These are phyloP conservation scores for Corymbia calophylla DNA, from an alignment of 441 rosid species.

Conservation along the genomic window DNA sequence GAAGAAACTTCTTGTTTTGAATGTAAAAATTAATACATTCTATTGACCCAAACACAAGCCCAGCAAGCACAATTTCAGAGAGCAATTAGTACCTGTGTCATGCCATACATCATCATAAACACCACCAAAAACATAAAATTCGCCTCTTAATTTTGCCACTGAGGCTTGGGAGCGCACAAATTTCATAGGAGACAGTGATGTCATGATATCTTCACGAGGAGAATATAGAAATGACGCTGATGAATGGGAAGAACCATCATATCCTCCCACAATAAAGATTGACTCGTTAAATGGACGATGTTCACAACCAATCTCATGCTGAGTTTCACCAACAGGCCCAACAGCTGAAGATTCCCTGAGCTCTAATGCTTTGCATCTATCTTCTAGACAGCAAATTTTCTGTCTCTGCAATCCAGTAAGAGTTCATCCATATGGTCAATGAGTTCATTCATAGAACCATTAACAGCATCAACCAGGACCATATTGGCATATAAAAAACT, in stretches of 20 bases:
- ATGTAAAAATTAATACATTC: background rate
- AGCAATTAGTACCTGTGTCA: conserved; percentile 13
- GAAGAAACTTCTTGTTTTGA: background rate
- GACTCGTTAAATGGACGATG: background rate
- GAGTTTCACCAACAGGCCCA: background rate
- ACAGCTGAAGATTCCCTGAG: background rate
- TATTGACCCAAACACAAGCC: background rate
- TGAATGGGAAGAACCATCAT: conserved; percentile 16
- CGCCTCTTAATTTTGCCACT: conserved; percentile 6
- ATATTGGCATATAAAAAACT: background rate
- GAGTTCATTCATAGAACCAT: background rate
- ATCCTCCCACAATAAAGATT: conserved; percentile 21
- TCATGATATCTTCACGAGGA: conserved; percentile 1
- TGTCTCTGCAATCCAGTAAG: background rate
- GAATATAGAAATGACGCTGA: conserved; percentile 11
- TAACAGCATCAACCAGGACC: background rate
- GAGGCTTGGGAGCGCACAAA: conserved; percentile 7
- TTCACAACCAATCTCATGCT: background rate
- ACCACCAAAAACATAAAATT: conserved; percentile 21
- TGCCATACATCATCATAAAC: conserved; percentile 11
- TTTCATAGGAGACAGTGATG: conserved; percentile 5
- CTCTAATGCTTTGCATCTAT: background rate
- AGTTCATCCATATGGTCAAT: background rate
- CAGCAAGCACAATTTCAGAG: background rate
- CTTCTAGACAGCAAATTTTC: background rate